These are phyloP conservation scores for Scleroderma bovista DNA, from an alignment of 768 basidiomycete species.

Conservation along the genomic window DNA sequence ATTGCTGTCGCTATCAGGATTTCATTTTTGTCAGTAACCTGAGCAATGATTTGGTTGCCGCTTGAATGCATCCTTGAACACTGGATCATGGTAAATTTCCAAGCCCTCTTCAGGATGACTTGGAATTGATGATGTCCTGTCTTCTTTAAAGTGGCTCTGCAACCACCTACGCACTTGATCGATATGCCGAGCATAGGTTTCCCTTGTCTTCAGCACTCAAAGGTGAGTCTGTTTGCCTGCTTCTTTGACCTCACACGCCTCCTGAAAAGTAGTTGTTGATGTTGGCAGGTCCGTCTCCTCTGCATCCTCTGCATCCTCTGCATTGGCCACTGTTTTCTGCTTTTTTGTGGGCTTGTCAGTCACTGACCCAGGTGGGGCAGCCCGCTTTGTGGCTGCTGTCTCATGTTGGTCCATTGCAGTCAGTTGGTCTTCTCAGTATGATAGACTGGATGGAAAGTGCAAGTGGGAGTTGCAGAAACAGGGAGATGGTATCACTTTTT, in stretches of 20 bases:
- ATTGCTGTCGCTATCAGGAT: slow-evolving; percentile 5
- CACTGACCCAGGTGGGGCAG: not conserved
- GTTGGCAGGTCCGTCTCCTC: too few relatives aligned
- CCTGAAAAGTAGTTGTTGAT: too few relatives aligned
- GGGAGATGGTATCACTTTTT: too few relatives aligned
- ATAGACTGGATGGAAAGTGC: too few relatives aligned
- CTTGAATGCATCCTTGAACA: not conserved
- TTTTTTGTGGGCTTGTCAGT: not conserved
- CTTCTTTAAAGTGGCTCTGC: not conserved
- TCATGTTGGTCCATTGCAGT: not conserved
- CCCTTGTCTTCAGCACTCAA: not conserved
- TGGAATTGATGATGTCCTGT: not conserved
- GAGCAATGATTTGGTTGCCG: not conserved
- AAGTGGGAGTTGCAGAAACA: too few relatives aligned
- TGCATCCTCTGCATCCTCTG: not conserved
- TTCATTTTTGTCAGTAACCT: not conserved
- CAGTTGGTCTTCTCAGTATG: too few relatives aligned
- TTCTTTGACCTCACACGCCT: not conserved
- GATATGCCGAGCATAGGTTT: not conserved
- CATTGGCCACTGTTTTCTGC: not conserved
- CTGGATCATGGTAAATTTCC: not conserved
- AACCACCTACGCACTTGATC: not conserved
- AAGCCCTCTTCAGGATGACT: not conserved
- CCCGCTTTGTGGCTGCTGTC: not conserved
- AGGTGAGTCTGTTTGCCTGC: not conserved